phyloP scores from a whole-genome alignment of 2,329 filamentous ascomycete genomes.

The Phaeosphaeria sp. region DNA sequence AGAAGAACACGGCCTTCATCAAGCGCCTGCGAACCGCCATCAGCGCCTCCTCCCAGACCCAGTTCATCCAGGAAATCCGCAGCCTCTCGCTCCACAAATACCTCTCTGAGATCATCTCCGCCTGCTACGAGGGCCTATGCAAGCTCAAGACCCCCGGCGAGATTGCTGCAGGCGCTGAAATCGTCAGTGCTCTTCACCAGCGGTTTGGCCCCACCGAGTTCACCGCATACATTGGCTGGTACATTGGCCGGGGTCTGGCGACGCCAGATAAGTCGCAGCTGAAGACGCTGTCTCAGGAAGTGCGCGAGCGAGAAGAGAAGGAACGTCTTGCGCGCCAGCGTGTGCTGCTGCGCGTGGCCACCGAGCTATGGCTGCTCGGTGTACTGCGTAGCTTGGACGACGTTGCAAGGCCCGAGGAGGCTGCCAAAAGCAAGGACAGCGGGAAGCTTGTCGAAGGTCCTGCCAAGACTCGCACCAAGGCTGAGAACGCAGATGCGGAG shows the following conservation, averaged over 20 bases:
- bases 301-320: slow-evolving; percentile 94
- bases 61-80: slow-evolving; percentile 88
- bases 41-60: slow-evolving; percentile 76
- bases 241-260: slow-evolving; percentile 87
- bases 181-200: slow-evolving; percentile 93
- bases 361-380: slow-evolving; percentile 93
- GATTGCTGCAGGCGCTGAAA: slow-evolving; percentile 88
- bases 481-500: slow-evolving; percentile 74
- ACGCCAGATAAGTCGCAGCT: slow-evolving; percentile 86
- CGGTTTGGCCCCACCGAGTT: slow-evolving; percentile 91
- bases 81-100: slow-evolving; percentile 94
- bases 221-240: slow-evolving; percentile 89
- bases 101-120: slow-evolving; percentile 94
- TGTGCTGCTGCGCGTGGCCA: slow-evolving; percentile 85
- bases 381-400: slow-evolving; percentile 82
- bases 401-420: slow-evolving; percentile 69
- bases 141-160: slow-evolving; percentile 92
- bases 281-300: slow-evolving; percentile 79
- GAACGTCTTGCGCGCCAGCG: slow-evolving; percentile 88
- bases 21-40: slow-evolving; percentile 93
- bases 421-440: slow-evolving; percentile 65
- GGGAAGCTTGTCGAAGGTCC: slow-evolving; percentile 61
- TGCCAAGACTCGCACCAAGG: slow-evolving; percentile 67
- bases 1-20: slow-evolving; percentile 98
- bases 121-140: slow-evolving; percentile 92